Evolutionary conservation across 2,329 filamentous ascomycete species (phyloP).

Genomic region (Paracoccidioides lutzii): DNA sequence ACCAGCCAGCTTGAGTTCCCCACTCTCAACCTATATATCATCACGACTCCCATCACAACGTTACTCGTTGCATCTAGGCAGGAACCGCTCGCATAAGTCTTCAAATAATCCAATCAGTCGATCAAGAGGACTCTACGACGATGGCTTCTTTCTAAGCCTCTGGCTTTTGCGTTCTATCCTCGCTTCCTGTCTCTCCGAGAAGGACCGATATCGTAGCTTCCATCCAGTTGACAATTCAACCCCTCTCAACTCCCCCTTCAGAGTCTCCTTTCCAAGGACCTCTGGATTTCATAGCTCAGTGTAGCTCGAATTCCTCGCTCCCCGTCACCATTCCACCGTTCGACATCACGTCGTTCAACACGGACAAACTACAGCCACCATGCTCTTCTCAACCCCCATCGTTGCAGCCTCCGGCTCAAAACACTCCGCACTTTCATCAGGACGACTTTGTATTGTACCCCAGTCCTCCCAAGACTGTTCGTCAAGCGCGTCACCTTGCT

Average conservation of each 20-base stretch:
- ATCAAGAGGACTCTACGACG: conserved; percentile 10
- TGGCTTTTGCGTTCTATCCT: conserved; percentile 15
- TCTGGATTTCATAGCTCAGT: conserved; percentile 34
- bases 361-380: conserved; percentile 36
- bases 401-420: conserved; percentile 30
- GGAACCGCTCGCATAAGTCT: conserved; percentile 4
- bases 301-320: conserved; percentile 31
- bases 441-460: conserved; percentile 37
- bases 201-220: conserved; percentile 32
- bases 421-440: conserved; percentile 16
- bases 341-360: conserved; percentile 37
- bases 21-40: background rate
- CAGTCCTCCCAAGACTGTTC: conserved; percentile 14
- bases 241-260: conserved; percentile 20
- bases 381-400: conserved; percentile 35
- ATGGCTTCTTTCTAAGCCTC: conserved; percentile 31
- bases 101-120: background rate
- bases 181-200: conserved; percentile 24
- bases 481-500: conserved; percentile 19
- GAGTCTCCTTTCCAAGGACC: conserved; percentile 32
- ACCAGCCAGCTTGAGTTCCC: too few species aligned
- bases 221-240: conserved; percentile 16
- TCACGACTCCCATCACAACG: too few species aligned
- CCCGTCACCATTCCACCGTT: conserved; percentile 23
- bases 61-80: too few species aligned